A percentile compares a stretch with the other conserved stretches of the same genome.
Evolutionary conservation across 371 early-diverging fungal species (phyloP).

Genomic region (Astathelohania contejeani): DNA sequence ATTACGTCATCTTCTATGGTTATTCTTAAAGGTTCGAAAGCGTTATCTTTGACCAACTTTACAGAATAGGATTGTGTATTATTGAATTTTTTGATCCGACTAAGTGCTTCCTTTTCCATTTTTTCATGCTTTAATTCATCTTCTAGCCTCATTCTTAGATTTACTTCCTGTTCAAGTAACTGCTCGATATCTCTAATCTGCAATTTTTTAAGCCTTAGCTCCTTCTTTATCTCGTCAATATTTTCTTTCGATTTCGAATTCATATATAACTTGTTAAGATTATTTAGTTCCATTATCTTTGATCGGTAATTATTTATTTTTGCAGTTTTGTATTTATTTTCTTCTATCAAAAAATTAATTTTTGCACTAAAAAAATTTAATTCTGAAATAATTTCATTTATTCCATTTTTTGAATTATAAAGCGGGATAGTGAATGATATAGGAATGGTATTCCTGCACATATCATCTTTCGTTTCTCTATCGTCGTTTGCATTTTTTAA

Average conservation of each 20-base stretch:
- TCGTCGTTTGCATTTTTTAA: background rate
- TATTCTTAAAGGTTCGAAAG: background rate
- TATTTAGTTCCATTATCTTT: background rate
- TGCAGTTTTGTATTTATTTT: conserved; percentile 1
- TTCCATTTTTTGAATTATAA: background rate
- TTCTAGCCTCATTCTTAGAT: conserved; percentile 18
- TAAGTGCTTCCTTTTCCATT: conserved; percentile 2
- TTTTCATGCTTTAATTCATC: conserved; percentile 27
- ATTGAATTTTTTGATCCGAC: background rate
- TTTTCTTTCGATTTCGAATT: background rate
- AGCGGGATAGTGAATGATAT: too few species aligned
- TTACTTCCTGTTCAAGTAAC: conserved; percentile 34
- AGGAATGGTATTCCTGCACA: too few species aligned
- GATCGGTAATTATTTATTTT: background rate
- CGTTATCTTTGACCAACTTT: conserved; percentile 1
- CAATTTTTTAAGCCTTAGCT: conserved; percentile 23
- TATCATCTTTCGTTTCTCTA: too few species aligned
- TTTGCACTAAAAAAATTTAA: background rate
- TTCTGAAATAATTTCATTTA: background rate
- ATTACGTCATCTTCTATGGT: conserved; percentile 8
- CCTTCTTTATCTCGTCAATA: conserved; percentile 31
- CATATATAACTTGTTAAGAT: background rate
- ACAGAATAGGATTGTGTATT: background rate
- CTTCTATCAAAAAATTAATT: background rate
- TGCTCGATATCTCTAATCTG: conserved; percentile 42